phyloP scores from a whole-genome alignment of 176 grass and related monocot genomes.

The Carex littledalei region DNA sequence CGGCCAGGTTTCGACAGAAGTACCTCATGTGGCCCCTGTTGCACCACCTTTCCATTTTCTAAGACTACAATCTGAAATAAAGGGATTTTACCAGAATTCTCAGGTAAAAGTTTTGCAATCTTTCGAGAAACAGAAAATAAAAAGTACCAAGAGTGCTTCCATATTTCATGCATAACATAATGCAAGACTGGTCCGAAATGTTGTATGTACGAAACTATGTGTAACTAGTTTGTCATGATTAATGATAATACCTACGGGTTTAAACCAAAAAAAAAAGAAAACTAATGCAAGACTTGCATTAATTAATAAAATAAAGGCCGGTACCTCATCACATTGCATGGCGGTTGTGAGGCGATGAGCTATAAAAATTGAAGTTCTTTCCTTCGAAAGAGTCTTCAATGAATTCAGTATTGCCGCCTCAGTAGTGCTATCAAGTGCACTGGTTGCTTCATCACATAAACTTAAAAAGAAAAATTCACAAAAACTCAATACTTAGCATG shows the following conservation, averaged over 20 bases:
- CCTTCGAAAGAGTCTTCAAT: constrained; percentile 55
- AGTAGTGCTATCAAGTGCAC: constrained; percentile 93
- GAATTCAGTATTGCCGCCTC: constrained; percentile 92
- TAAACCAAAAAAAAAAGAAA: not conserved
- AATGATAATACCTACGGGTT: no score
- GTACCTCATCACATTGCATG: constrained; percentile 92
- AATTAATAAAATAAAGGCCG: not conserved
- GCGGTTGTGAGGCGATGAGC: constrained; percentile 95
- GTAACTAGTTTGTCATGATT: no score
- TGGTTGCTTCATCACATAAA: constrained; percentile 97
- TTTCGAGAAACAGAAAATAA: no score
- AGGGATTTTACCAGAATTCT: no score
- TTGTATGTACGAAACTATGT: no score
- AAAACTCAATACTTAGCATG: not conserved
- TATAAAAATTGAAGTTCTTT: constrained; percentile 84
- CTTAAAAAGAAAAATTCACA: constrained; percentile 35
- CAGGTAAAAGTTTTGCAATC: no score
- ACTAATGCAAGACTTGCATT: not conserved
- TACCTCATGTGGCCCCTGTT: constrained; percentile 85
- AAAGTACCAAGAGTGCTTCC: no score
- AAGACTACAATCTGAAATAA: constrained; percentile 77
- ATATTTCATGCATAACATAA: no score
- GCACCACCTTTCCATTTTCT: constrained; percentile 78
- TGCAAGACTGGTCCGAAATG: no score
- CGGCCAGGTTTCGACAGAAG: constrained; percentile 60